A percentile compares a stretch with the other conserved stretches of the same genome.
phyloP scores from a whole-genome alignment of 78 protist species.

The Dictyostelium firmibasis region DNA sequence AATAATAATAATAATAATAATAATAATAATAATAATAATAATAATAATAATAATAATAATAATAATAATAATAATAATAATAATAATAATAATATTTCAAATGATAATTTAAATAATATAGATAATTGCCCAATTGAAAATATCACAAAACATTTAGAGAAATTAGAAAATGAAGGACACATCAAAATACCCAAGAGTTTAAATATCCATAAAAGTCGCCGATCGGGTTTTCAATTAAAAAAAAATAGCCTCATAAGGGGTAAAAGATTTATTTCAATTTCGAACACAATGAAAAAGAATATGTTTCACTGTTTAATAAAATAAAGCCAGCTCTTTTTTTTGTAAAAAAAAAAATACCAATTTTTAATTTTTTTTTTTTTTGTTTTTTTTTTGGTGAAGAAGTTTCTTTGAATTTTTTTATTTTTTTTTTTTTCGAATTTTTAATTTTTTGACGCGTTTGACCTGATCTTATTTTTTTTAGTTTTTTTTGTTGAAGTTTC shows the following conservation, averaged over 20 bases:
- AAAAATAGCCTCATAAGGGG: not conserved
- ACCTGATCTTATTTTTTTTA: no score
- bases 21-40: not conserved
- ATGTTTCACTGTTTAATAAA: not conserved
- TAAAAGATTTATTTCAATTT: not conserved
- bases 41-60: not conserved
- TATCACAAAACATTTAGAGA: not conserved
- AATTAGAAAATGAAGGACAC: not conserved
- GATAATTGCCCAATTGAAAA: not conserved
- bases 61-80: not conserved
- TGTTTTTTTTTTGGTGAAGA: no score
- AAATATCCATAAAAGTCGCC: no score
- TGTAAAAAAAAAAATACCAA: no score
- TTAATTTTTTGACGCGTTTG: no score
- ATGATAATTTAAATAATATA: not conserved
- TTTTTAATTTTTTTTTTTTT: no score
- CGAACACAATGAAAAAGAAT: slow-evolving; percentile 15
- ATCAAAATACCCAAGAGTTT: not conserved
- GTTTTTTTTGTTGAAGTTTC: no score
- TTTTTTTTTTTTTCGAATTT: no score
- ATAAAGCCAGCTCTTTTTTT: no score
- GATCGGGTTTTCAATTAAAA: not conserved
- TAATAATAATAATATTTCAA: not conserved
- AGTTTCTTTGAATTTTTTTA: no score
- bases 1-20: no score